Percentiles rank a stretch among this genome's conserved stretches.
phyloP scores from a whole-genome alignment of 768 basidiomycete species.

The Boletus rubroflammeus region DNA sequence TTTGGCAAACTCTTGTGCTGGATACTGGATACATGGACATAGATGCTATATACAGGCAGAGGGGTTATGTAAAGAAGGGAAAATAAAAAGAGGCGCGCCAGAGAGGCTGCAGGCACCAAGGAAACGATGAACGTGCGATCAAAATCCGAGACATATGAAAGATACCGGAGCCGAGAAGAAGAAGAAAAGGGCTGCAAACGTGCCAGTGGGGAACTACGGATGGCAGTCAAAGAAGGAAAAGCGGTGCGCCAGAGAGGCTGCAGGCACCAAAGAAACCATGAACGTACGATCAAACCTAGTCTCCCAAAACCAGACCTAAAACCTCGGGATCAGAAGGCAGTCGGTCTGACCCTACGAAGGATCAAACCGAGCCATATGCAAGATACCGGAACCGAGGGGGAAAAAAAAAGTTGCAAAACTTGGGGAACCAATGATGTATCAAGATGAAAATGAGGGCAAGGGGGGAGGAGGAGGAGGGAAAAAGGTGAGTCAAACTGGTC shows the following conservation, averaged over 20 bases:
- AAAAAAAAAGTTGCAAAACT: not conserved
- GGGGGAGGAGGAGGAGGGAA: fast-evolving
- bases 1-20: too few relatives aligned
- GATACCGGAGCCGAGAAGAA: too few relatives aligned
- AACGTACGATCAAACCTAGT: not conserved
- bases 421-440: not conserved
- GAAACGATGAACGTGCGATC: not conserved
- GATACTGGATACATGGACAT: too few relatives aligned
- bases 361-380: not conserved
- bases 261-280: not conserved
- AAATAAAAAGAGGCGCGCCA: not conserved
- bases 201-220: too few relatives aligned
- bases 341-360: too few relatives aligned
- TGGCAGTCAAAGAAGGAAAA: not conserved
- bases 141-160: not conserved
- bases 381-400: not conserved
- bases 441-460: too few relatives aligned
- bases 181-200: too few relatives aligned
- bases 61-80: too few relatives aligned
- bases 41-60: too few relatives aligned
- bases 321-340: too few relatives aligned
- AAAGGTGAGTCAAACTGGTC: not conserved
- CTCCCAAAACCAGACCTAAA: too few relatives aligned
- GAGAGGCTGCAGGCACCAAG: not conserved
- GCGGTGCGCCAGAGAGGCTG: not conserved